Conservation (phyloP, 352 stramenopile genomes). For the Pythium sukuiense region DNA sequence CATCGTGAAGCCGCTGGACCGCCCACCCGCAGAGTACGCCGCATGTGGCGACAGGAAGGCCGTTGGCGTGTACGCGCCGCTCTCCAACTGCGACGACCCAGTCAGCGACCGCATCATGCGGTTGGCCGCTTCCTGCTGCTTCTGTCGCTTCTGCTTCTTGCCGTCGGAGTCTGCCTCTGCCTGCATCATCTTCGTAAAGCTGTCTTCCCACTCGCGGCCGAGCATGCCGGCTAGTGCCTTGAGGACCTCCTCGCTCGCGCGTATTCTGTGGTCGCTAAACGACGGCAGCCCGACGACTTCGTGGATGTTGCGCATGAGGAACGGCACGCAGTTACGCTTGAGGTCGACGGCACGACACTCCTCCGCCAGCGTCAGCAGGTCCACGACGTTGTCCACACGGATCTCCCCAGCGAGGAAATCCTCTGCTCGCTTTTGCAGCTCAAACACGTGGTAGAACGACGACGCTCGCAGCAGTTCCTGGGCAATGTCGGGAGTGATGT, state of each 20-base stretch:
- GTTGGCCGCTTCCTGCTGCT: conserved; percentile 7
- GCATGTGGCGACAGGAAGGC: conserved; percentile 51
- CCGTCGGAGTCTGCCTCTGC: conserved; percentile 33
- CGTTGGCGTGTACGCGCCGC: conserved; percentile 36
- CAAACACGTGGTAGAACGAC: conserved; percentile 81
- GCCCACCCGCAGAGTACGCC: conserved; percentile 32
- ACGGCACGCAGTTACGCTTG: conserved; percentile 86
- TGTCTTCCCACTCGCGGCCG: conserved; percentile 72
- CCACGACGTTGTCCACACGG: conserved; percentile 76
- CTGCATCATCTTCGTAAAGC: conserved; percentile 71
- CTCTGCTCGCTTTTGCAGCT: conserved; percentile 86
- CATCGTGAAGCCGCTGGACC: conserved; percentile 25
- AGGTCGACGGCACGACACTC: conserved; percentile 78
- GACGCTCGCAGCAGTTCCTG: conserved; percentile 77
- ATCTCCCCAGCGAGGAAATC: conserved; percentile 82
- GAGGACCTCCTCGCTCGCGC: conserved; percentile 80
- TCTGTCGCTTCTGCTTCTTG: conserved; percentile 32
- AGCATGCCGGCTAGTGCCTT: conserved; percentile 82
- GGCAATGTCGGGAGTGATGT: conserved; percentile 80
- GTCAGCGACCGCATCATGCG: conserved; percentile 21
- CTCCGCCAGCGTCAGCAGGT: conserved; percentile 71
- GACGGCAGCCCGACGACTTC: conserved; percentile 76
- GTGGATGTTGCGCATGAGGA: conserved; percentile 86
- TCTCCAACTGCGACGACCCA: conserved; percentile 16
- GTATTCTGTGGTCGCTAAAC: conserved; percentile 75